Evolutionary conservation across 148 eudicot genomes (phyloP).

Genomic region (Amaranthus palmeri): DNA sequence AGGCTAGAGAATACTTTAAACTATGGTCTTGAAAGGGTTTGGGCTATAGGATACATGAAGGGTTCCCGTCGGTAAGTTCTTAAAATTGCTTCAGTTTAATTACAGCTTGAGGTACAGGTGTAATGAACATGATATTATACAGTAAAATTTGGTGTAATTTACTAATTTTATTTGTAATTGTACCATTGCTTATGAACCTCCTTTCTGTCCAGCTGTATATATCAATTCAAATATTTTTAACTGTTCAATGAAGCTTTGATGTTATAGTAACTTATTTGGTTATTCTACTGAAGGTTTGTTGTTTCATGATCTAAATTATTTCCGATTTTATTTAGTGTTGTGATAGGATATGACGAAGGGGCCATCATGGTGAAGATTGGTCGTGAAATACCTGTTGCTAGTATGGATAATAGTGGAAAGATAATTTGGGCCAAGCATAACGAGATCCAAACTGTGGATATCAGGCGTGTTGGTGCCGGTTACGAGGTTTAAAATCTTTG

Average conservation of each 20-base stretch:
- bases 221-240: too few relatives aligned
- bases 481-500: constrained; percentile 59
- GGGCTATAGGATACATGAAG: constrained; percentile 87
- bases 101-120: background rate
- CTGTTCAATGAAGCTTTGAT: background rate
- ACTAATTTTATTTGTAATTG: too few relatives aligned
- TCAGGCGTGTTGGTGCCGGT: constrained; percentile 88
- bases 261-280: too few relatives aligned
- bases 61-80: constrained; percentile 68
- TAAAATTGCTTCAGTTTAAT: background rate
- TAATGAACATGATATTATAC: background rate
- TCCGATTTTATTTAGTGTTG: constrained; percentile 44
- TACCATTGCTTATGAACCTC: too few relatives aligned
- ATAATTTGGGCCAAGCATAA: constrained; percentile 96
- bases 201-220: too few relatives aligned
- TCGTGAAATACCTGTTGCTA: constrained; percentile 91
- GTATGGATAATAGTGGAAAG: constrained; percentile 96
- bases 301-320: background rate
- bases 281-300: background rate
- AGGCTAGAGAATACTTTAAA: constrained; percentile 90
- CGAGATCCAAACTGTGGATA: constrained; percentile 87
- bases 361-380: constrained; percentile 92
- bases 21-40: constrained; percentile 88
- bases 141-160: background rate
- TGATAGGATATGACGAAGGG: constrained; percentile 90